Conservation (phyloP, 495 filamentous ascomycete species). For the Aspergillus avenaceus region DNA sequence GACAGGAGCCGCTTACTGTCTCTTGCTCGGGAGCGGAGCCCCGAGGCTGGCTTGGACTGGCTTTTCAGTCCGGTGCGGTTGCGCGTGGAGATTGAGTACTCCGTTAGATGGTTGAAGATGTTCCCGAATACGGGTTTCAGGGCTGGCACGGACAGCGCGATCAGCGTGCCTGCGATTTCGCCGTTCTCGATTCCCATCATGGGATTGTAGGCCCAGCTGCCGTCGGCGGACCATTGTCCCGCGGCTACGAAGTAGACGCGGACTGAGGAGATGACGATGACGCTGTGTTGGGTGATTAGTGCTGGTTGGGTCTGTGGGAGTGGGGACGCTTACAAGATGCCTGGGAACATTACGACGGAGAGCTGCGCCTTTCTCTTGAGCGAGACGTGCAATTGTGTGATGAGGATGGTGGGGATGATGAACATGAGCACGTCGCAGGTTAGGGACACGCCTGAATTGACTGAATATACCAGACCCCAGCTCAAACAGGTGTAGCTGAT, state of each 20-base stretch:
- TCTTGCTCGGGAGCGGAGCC: slow-evolving; percentile 8
- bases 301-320: background rate
- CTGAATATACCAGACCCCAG: slow-evolving; percentile 42
- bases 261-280: slow-evolving; percentile 37
- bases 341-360: slow-evolving; percentile 39
- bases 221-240: slow-evolving; percentile 37
- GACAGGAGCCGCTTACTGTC: slow-evolving; percentile 24
- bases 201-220: slow-evolving; percentile 42
- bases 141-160: slow-evolving; percentile 43
- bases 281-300: slow-evolving; percentile 19
- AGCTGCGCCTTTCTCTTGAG: slow-evolving; percentile 33
- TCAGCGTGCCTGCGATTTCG: slow-evolving; percentile 40
- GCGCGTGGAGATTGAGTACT: slow-evolving; percentile 21
- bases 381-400: slow-evolving; percentile 32
- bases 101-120: slow-evolving; percentile 20
- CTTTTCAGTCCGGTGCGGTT: slow-evolving; percentile 17
- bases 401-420: slow-evolving; percentile 36
- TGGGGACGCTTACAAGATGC: slow-evolving; percentile 36
- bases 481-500: slow-evolving; percentile 31
- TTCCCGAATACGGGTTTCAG: slow-evolving; percentile 39
- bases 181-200: slow-evolving; percentile 42
- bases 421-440: slow-evolving; percentile 43
- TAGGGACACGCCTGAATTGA: slow-evolving; percentile 39
- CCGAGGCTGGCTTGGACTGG: slow-evolving; percentile 18
- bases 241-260: slow-evolving; percentile 39